These are phyloP conservation scores for Saccharomycopsis guyanensis DNA, from an alignment of 805 yeast genomes.

Conservation along the genomic window DNA sequence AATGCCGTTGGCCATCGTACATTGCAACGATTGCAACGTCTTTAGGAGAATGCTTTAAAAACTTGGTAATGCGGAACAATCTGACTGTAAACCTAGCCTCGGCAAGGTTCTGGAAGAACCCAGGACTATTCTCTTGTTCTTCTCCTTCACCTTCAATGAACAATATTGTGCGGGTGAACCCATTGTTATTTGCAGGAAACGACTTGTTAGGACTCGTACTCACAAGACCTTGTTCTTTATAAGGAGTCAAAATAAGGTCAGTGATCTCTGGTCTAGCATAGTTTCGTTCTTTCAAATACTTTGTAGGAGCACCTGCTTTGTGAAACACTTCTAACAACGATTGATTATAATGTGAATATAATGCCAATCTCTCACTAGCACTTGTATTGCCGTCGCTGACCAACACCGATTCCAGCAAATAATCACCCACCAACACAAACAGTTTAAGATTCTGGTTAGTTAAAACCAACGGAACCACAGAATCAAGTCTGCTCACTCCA, in stretches of 20 bases:
- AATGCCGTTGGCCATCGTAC: constrained; percentile 33
- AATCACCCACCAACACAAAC: constrained; percentile 22
- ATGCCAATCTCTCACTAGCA: constrained; percentile 19
- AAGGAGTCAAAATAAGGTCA: too few species aligned
- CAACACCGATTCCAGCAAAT: constrained; percentile 19
- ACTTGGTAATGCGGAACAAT: neutral
- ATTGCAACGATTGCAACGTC: constrained; percentile 34
- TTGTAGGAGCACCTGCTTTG: constrained; percentile 24
- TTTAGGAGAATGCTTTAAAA: constrained; percentile 7
- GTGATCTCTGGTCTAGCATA: constrained; percentile 23
- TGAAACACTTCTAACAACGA: constrained; percentile 25
- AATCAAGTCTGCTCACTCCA: constrained; percentile 27
- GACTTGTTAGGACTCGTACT: too few species aligned
- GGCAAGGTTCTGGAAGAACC: constrained; percentile 30
- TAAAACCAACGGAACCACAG: constrained; percentile 25
- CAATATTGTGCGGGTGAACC: too few species aligned
- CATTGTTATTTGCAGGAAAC: too few species aligned
- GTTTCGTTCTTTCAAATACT: constrained; percentile 23
- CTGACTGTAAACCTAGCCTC: constrained; percentile 37
- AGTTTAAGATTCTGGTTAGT: neutral
- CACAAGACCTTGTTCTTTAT: too few species aligned
- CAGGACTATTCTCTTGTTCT: constrained; percentile 26
- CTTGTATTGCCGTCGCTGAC: constrained; percentile 23
- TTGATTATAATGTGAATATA: constrained; percentile 23
- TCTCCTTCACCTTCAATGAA: constrained; percentile 16